phyloP scores from a whole-genome alignment of 1,139 yeast species.

The Citeromyces hawaiiensis region DNA sequence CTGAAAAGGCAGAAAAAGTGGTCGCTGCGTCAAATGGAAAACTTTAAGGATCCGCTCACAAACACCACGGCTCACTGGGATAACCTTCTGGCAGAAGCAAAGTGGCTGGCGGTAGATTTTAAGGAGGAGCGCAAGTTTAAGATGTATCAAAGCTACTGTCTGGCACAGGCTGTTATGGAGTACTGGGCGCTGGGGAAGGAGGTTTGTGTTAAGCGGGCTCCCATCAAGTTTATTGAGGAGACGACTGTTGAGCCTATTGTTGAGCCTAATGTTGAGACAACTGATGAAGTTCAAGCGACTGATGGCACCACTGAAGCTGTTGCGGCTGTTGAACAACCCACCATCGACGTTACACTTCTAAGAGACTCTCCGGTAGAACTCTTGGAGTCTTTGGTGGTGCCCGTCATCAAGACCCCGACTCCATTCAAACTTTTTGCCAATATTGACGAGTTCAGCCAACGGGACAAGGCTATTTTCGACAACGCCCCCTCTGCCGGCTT shows the following conservation, averaged over 20 bases:
- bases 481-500: constrained; percentile 43
- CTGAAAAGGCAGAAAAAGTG: constrained; percentile 77
- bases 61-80: constrained; percentile 48
- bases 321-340: background rate
- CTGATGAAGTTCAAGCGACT: no score
- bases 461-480: constrained; percentile 40
- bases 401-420: background rate
- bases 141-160: constrained; percentile 50
- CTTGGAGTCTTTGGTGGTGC: background rate
- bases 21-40: constrained; percentile 80
- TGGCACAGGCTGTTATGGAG: constrained; percentile 64
- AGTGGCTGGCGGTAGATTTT: constrained; percentile 78
- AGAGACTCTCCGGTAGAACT: background rate
- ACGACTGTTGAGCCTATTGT: background rate
- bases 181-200: constrained; percentile 68
- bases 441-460: constrained; percentile 34
- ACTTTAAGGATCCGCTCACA: constrained; percentile 52
- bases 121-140: constrained; percentile 59
- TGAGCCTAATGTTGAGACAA: background rate
- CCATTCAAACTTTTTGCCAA: constrained; percentile 46
- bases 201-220: constrained; percentile 41
- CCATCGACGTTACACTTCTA: constrained; percentile 1
- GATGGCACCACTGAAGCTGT: no score
- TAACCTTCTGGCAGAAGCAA: constrained; percentile 58
- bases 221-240: constrained; percentile 16